phyloP scores from a whole-genome alignment of 345 rosid species.

The Syzygium jambos region DNA sequence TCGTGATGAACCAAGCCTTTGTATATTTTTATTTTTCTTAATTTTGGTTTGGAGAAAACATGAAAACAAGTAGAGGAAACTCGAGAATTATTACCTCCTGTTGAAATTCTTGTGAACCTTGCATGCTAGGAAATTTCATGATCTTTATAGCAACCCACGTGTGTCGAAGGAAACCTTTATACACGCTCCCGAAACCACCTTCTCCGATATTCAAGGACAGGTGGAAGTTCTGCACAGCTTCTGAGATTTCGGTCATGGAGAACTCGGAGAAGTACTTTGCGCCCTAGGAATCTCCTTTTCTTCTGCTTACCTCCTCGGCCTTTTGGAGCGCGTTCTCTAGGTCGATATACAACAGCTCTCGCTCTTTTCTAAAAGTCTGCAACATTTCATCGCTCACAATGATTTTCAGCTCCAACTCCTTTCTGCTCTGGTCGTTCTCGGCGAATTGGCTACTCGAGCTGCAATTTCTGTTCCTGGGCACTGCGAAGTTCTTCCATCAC shows the following conservation, averaged over 20 bases:
- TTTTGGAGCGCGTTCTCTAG: not conserved
- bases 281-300: not conserved
- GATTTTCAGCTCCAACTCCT: not conserved
- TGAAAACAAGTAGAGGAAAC: too few relatives aligned
- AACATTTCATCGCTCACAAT: not conserved
- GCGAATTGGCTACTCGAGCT: not conserved
- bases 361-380: not conserved
- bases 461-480: too few relatives aligned
- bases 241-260: slow-evolving; percentile 2
- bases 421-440: not conserved
- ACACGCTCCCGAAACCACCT: too few relatives aligned
- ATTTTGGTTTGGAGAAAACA: too few relatives aligned
- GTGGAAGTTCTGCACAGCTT: not conserved
- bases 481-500: too few relatives aligned
- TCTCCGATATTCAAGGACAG: not conserved
- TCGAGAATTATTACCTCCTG: too few relatives aligned
- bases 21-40: too few relatives aligned
- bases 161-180: too few relatives aligned
- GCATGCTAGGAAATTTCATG: too few relatives aligned
- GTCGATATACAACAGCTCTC: not conserved
- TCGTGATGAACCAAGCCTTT: too few relatives aligned
- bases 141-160: too few relatives aligned
- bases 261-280: not conserved
- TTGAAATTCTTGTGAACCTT: too few relatives aligned
- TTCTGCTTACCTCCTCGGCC: not conserved